A percentile compares a stretch with the other conserved stretches of the same genome.
Conservation (phyloP, 768 basidiomycete genomes). For the Galerina marginata region DNA sequence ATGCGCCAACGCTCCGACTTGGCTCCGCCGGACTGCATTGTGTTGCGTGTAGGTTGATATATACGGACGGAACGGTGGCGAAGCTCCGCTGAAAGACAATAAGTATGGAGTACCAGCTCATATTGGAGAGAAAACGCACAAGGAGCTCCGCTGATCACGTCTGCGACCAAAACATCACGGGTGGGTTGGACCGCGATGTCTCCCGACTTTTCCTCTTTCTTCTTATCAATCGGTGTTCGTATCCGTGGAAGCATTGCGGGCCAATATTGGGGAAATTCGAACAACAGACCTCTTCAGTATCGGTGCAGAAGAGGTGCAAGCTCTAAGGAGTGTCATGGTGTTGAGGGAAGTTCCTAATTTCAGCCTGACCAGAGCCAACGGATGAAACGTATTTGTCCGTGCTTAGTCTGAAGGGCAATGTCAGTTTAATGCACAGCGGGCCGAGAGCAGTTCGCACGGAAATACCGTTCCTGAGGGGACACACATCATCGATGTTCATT, state of each 20-base stretch:
- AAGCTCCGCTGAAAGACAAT: slow-evolving; percentile 65
- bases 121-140: slow-evolving; percentile 46
- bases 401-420: slow-evolving; percentile 4
- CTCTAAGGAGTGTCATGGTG: slow-evolving; percentile 63
- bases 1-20: slow-evolving; percentile 91
- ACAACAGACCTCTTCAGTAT: slow-evolving; percentile 28
- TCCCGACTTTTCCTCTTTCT: slow-evolving; percentile 40
- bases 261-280: slow-evolving; percentile 22
- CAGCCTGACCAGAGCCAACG: background rate
- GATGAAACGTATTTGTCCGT: slow-evolving; percentile 12
- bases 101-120: slow-evolving; percentile 5
- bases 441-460: slow-evolving; percentile 18
- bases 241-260: slow-evolving; percentile 38
- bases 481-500: slow-evolving; percentile 22
- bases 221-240: slow-evolving; percentile 29
- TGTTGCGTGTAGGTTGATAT: slow-evolving; percentile 90
- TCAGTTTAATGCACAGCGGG: slow-evolving; percentile 8
- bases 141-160: slow-evolving; percentile 86
- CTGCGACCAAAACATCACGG: slow-evolving; percentile 76
- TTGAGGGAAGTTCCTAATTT: slow-evolving; percentile 1
- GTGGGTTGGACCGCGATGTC: slow-evolving; percentile 51
- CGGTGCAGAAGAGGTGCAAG: slow-evolving; percentile 38
- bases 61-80: slow-evolving; percentile 89
- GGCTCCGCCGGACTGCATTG: slow-evolving; percentile 91
- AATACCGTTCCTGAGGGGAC: slow-evolving; percentile 9